Percentiles rank a stretch among this genome's conserved stretches.
Conservation (phyloP, 768 basidiomycete species). For the Mycena albidolilacea region DNA sequence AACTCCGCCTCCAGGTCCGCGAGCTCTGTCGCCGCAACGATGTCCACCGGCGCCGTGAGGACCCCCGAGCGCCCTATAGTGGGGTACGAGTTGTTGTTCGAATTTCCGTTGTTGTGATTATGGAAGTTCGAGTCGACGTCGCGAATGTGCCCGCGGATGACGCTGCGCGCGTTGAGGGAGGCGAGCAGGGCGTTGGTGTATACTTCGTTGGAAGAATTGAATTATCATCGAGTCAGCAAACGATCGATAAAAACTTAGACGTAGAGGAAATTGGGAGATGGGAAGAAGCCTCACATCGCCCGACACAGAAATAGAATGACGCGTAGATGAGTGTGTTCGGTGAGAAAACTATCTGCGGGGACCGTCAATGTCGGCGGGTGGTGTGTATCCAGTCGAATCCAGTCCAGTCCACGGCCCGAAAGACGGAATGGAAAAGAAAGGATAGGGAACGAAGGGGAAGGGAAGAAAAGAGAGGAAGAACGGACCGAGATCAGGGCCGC, state of each 20-base stretch:
- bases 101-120: conserved; percentile 3
- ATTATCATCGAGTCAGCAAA: no score
- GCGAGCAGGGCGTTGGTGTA: conserved; percentile 50
- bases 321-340: conserved; percentile 49
- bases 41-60: conserved; percentile 2
- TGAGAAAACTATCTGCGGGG: conserved; percentile 44
- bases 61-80: conserved; percentile 4
- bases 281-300: conserved; percentile 43
- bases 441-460: no score
- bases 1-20: neutral
- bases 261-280: neutral
- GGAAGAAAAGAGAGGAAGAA: neutral
- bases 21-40: conserved; percentile 3
- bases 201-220: conserved; percentile 31
- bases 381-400: no score
- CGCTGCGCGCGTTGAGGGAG: conserved; percentile 34
- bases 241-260: neutral
- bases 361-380: neutral
- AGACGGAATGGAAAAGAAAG: no score
- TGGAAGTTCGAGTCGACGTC: conserved; percentile 40
- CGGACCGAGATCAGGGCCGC: conserved; percentile 63
- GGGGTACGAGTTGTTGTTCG: neutral
- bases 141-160: conserved; percentile 37
- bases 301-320: conserved; percentile 51
- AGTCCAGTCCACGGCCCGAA: no score